Conservation (phyloP, 148 eudicot genomes). For the Fallopia convolvulus region DNA sequence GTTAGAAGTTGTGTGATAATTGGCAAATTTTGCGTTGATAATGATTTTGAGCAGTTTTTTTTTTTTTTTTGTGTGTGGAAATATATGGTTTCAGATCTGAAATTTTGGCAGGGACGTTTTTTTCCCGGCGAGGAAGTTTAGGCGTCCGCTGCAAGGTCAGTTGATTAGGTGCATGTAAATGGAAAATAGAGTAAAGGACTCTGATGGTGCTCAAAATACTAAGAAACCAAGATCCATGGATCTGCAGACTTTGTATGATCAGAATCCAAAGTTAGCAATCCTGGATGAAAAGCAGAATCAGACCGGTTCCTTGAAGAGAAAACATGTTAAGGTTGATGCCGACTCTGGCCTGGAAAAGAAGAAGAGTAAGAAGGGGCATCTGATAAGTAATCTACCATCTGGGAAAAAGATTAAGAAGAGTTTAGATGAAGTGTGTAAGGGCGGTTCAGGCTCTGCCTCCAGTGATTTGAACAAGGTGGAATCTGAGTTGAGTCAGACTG, state of each 20-base stretch:
- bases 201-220: slow-evolving; percentile 31
- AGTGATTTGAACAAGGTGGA: slow-evolving; percentile 16
- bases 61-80: neutral
- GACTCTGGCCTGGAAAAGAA: slow-evolving; percentile 31
- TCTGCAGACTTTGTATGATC: slow-evolving; percentile 34
- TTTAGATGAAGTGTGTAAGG: slow-evolving; percentile 18
- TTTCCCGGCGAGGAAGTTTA: slow-evolving; percentile 10
- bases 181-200: slow-evolving; percentile 14
- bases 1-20: slow-evolving; percentile 1
- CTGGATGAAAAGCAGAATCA: slow-evolving; percentile 19
- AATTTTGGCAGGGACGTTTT: slow-evolving; percentile 4
- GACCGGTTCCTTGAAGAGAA: slow-evolving; percentile 28
- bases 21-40: neutral
- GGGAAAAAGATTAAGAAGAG: slow-evolving; percentile 40
- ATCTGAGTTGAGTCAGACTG: slow-evolving; percentile 19
- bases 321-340: slow-evolving; percentile 26
- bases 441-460: slow-evolving; percentile 14
- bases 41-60: neutral
- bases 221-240: slow-evolving; percentile 53
- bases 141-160: slow-evolving; percentile 5
- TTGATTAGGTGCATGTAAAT: slow-evolving; percentile 11
- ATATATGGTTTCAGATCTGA: slow-evolving; percentile 15
- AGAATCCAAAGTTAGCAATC: slow-evolving; percentile 24
- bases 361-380: slow-evolving; percentile 42
- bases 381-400: slow-evolving; percentile 35